Evolutionary conservation across 2,329 filamentous ascomycete species (phyloP).

Genomic region (Sporothrix mexicana): DNA sequence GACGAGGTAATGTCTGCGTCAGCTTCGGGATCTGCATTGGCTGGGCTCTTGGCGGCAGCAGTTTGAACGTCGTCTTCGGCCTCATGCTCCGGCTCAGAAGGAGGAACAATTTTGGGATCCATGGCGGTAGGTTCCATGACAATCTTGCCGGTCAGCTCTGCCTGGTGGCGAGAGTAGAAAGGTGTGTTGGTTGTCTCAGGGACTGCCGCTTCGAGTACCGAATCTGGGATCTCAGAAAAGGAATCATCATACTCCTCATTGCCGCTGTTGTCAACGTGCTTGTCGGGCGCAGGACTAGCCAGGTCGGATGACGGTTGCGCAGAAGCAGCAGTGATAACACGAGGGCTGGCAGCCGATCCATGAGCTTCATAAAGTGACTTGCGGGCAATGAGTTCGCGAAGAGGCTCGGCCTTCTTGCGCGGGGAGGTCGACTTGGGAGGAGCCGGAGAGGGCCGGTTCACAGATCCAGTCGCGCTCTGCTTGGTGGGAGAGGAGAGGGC

Average conservation of each 20-base stretch:
- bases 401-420: conserved; percentile 34
- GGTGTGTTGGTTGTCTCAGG: conserved; percentile 44
- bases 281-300: conserved; percentile 37
- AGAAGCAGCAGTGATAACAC: neutral
- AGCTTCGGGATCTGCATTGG: conserved; percentile 22
- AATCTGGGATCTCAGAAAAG: conserved; percentile 62
- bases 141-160: conserved; percentile 34
- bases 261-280: neutral
- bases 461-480: neutral
- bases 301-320: neutral
- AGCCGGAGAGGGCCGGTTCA: neutral
- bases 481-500: conserved; percentile 11
- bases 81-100: neutral
- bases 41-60: conserved; percentile 7
- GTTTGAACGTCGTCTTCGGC: neutral
- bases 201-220: conserved; percentile 55
- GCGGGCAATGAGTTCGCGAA: conserved; percentile 33
- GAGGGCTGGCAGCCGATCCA: neutral
- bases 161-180: conserved; percentile 34
- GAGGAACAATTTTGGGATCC: neutral
- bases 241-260: conserved; percentile 56
- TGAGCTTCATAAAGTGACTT: conserved; percentile 34
- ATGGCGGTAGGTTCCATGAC: neutral
- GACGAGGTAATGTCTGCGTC: conserved; percentile 30
- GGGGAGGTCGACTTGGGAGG: conserved; percentile 27